Evolutionary conservation across 441 rosid species (phyloP), one percentile per base, ranked within the genome.

Genomic region (Manihot esculenta): DNA sequence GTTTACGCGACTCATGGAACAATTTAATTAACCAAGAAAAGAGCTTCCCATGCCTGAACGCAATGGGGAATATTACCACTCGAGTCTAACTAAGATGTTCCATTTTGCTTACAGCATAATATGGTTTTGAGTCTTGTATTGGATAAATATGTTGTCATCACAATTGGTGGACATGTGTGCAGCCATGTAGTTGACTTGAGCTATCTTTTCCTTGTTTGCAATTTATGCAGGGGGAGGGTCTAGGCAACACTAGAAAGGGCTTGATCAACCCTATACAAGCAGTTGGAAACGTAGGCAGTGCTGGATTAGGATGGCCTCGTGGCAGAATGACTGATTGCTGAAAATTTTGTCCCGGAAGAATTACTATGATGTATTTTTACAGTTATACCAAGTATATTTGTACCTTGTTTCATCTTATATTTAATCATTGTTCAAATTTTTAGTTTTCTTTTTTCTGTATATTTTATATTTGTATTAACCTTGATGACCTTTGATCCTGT

Each of bases 291-390:
- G 76, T 84, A 56, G 99, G 99, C 71, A 92, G 68, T 66, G 90
- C 91, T 62, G 99, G 97, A 27, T 66, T 94, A 47, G 97, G 97
- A 8, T 94, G 88, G 89, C 87, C 93, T 53, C 81, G 72, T 53
- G 81, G 76, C 64, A 82, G 84, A 74, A 75, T 68, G 23, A 69
- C 17, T 5, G n/a, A 41, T 10, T 42, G 18, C 55, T 41, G 30
- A 3, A 23, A n/a, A n/a, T n/a, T n/a, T n/a, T n/a, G n/a, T 8
- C 11, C 21, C 24, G 7, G 23, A 26, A 10, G 24, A 54, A 10
- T 54, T 54, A 21, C 6, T 11, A 54, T 33, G 38, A 33, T 3
- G 38, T 33, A 3, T 33, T 7, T 33, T 33, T 3, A 7, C 38
- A 33, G 3, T 33, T 4, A 33, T 33, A 33, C 6, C 6, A 33